Percentiles rank a stretch among this genome's conserved stretches.
Evolutionary conservation across 2,329 filamentous ascomycete species (phyloP).

Genomic region (Fusarium circinatum): DNA sequence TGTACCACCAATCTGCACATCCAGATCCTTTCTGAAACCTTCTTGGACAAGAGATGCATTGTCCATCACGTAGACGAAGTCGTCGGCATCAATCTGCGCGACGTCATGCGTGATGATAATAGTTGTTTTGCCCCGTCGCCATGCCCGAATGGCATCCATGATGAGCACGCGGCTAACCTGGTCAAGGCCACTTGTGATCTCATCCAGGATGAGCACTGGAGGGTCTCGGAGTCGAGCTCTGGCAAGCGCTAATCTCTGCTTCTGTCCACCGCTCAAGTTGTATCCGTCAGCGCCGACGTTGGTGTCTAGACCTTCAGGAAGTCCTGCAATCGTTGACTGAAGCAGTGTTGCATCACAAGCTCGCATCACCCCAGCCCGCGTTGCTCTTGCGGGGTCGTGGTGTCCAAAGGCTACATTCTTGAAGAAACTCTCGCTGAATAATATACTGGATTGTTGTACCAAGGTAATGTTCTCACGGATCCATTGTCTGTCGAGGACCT

Average conservation of each 20-base stretch:
- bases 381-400: conserved; percentile 58
- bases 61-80: conserved; percentile 85
- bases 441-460: conserved; percentile 81
- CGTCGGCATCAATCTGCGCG: conserved; percentile 74
- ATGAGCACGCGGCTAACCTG: conserved; percentile 73
- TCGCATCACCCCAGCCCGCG: conserved; percentile 64
- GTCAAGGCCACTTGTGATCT: conserved; percentile 88
- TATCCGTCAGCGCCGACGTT: conserved; percentile 75
- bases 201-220: conserved; percentile 85
- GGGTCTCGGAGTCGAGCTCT: conserved; percentile 81
- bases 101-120: conserved; percentile 95
- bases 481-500: conserved; percentile 74
- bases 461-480: conserved; percentile 80
- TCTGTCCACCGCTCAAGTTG: conserved; percentile 84
- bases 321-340: conserved; percentile 69
- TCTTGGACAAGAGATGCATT: conserved; percentile 73
- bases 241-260: conserved; percentile 82
- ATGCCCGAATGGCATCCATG: conserved; percentile 78
- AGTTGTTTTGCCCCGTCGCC: conserved; percentile 85
- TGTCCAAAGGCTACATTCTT: conserved; percentile 82
- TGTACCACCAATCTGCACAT: conserved; percentile 53
- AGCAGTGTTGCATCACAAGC: conserved; percentile 77
- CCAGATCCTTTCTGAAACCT: conserved; percentile 70
- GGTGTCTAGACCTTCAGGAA: conserved; percentile 79
- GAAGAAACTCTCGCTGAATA: conserved; percentile 85